Conservation (phyloP, 2,329 filamentous ascomycete genomes). For the Grosmannia huntii region DNA sequence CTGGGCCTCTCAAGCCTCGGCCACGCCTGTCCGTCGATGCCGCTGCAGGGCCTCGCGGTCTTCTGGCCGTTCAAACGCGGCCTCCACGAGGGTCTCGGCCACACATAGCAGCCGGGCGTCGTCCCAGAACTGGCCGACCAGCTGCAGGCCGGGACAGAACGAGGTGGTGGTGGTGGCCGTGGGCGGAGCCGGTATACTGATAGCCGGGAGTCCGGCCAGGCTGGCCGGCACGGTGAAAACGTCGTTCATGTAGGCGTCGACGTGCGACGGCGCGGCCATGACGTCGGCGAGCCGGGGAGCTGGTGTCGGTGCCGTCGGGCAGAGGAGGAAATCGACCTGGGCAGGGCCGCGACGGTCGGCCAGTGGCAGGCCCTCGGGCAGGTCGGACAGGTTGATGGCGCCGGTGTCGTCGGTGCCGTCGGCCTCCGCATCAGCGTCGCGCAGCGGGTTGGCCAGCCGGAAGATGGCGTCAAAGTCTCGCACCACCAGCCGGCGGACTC, state of each 20-base stretch:
- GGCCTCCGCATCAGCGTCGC: conserved; percentile 33
- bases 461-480: conserved; percentile 79
- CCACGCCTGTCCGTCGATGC: conserved; percentile 5
- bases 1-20: background rate
- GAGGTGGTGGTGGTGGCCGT: conserved; percentile 10
- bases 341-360: conserved; percentile 43
- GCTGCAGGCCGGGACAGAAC: conserved; percentile 47
- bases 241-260: conserved; percentile 86
- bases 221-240: conserved; percentile 93
- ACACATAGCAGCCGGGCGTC: conserved; percentile 50
- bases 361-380: conserved; percentile 37
- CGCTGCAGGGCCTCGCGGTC: conserved; percentile 5
- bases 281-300: conserved; percentile 24
- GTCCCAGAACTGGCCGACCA: conserved; percentile 73
- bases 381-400: conserved; percentile 44
- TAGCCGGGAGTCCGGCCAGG: conserved; percentile 76
- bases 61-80: conserved; percentile 1
- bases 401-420: background rate
- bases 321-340: conserved; percentile 75
- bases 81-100: conserved; percentile 32
- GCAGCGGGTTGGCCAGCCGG: conserved; percentile 53
- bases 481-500: conserved; percentile 71
- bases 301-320: conserved; percentile 64
- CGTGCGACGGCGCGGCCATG: conserved; percentile 29
- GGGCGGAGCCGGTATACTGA: conserved; percentile 54